Conservation (phyloP, 306 rosid species). For the Inga laurina region DNA sequence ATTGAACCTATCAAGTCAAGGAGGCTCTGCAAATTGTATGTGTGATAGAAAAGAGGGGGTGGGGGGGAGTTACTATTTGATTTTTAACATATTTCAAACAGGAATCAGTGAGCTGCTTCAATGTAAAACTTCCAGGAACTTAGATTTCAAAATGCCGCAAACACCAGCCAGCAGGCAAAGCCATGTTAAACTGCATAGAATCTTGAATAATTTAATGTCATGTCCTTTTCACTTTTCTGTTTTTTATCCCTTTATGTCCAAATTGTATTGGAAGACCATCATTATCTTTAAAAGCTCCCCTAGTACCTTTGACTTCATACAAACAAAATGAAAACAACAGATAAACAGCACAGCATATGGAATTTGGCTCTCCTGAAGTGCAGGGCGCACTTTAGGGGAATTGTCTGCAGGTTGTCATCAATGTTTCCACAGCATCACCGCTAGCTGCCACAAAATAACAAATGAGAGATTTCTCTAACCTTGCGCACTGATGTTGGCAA, state of each 20-base stretch:
- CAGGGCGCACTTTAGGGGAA: background rate
- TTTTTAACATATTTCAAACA: background rate
- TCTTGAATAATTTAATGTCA: background rate
- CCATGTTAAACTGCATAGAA: background rate
- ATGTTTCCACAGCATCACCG: background rate
- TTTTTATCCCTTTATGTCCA: conserved; percentile 7
- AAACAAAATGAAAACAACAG: conserved; percentile 20
- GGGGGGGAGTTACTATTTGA: background rate
- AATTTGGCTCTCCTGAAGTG: background rate
- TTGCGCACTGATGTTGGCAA: conserved; percentile 38
- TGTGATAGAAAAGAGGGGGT: background rate
- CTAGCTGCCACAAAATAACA: background rate
- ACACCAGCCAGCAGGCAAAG: conserved; percentile 18
- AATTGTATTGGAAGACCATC: background rate
- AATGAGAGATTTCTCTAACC: conserved; percentile 39
- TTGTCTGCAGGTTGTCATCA: background rate
- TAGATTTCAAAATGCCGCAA: background rate
- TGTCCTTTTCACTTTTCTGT: background rate
- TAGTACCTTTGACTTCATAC: conserved; percentile 14
- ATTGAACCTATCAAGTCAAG: background rate
- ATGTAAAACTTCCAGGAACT: background rate
- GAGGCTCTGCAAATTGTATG: background rate
- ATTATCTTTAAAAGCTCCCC: background rate
- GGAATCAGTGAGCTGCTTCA: background rate
- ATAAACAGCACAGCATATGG: conserved; percentile 13